These are phyloP conservation scores for Exophiala sideris DNA, from an alignment of 2,329 filamentous ascomycete species.

Conservation along the genomic window DNA sequence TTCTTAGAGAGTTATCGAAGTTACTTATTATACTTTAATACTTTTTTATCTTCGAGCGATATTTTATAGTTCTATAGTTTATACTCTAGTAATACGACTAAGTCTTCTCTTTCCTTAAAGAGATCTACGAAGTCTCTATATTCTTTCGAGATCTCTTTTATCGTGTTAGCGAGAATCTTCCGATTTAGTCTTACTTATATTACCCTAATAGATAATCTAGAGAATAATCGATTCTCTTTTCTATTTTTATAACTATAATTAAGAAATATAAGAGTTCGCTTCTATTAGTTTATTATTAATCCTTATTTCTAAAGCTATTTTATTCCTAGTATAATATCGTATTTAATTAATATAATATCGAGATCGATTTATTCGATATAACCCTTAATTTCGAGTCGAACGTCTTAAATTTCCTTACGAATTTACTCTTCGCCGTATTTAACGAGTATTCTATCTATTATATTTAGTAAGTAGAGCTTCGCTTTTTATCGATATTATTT, in stretches of 20 bases:
- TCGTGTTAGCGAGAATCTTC: background rate
- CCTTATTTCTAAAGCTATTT: background rate
- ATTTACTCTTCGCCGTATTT: no score
- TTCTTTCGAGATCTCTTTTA: background rate
- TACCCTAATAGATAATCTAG: background rate
- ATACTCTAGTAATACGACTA: background rate
- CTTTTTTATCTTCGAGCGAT: background rate
- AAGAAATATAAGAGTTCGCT: background rate
- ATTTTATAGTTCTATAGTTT: background rate
- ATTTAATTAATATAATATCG: background rate
- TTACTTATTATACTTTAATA: background rate
- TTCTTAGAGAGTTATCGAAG: no score
- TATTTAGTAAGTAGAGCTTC: background rate
- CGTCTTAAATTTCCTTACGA: no score
- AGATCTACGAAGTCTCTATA: background rate
- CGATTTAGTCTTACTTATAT: background rate
- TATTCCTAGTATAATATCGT: background rate
- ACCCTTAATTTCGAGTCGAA: no score
- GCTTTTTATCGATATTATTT: background rate
- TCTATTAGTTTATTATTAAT: no score
- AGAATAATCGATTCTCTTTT: background rate
- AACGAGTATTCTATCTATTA: background rate
- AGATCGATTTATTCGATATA: no score
- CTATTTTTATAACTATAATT: background rate
- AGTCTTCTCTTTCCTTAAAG: background rate